These are phyloP conservation scores for Dujonia santamariae DNA, from an alignment of 1,139 yeast genomes.

Conservation along the genomic window DNA sequence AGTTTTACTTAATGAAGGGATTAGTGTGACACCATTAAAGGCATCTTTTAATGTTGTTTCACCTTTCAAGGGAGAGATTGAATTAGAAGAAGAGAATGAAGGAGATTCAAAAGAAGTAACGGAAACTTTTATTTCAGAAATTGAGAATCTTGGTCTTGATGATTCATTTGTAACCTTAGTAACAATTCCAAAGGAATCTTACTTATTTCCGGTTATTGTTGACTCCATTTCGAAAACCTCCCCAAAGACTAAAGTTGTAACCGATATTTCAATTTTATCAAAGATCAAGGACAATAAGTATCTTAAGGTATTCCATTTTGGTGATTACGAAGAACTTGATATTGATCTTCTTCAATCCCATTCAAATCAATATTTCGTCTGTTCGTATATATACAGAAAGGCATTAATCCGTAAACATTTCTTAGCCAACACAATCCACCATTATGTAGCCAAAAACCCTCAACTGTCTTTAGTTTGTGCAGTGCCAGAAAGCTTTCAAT, in stretches of 20 bases:
- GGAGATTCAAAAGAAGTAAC: too few species aligned
- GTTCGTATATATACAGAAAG: slow-evolving; percentile 82
- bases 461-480: slow-evolving; percentile 55
- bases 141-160: too few species aligned
- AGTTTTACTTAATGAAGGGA: slow-evolving; percentile 48
- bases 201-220: slow-evolving; percentile 56
- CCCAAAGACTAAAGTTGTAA: slow-evolving; percentile 23
- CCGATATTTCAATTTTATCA: slow-evolving; percentile 20
- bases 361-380: slow-evolving; percentile 53
- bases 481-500: slow-evolving; percentile 70
- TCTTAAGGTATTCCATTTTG: slow-evolving; percentile 60
- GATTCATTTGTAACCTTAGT: slow-evolving; percentile 12
- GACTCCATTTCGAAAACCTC: slow-evolving; percentile 35
- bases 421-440: slow-evolving; percentile 73
- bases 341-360: slow-evolving; percentile 54
- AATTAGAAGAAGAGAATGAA: slow-evolving; percentile 21
- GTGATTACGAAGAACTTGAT: slow-evolving; percentile 87
- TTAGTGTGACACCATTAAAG: slow-evolving; percentile 78
- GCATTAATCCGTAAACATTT: slow-evolving; percentile 89
- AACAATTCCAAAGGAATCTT: slow-evolving; percentile 40
- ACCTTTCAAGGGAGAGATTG: slow-evolving; percentile 57
- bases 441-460: slow-evolving; percentile 74
- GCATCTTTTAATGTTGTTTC: slow-evolving; percentile 64
- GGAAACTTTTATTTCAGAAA: too few species aligned
- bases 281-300: slow-evolving; percentile 16